phyloP scores from a whole-genome alignment of 768 basidiomycete genomes.

The Pulveroboletus ravenelii region DNA sequence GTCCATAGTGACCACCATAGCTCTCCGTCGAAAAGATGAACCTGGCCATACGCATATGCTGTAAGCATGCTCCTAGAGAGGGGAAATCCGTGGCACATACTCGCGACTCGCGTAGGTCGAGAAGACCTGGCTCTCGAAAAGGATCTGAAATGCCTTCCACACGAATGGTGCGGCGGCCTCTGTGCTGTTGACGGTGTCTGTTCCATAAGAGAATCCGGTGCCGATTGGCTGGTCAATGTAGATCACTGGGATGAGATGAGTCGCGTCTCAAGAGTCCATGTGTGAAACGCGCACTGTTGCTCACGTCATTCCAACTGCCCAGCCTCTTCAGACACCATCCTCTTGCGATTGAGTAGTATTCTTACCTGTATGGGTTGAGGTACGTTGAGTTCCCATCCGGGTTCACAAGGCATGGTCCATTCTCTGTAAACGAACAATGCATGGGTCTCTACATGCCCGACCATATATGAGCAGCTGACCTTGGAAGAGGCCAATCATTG shows the following conservation, averaged over 20 bases:
- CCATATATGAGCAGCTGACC: constrained; percentile 28
- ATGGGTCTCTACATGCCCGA: not conserved
- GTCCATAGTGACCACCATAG: constrained; percentile 66
- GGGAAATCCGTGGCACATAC: constrained; percentile 30
- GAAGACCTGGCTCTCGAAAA: constrained; percentile 55
- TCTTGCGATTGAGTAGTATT: not conserved
- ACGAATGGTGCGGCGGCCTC: constrained; percentile 51
- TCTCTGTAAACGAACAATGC: constrained; percentile 34
- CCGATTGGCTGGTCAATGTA: constrained; percentile 70
- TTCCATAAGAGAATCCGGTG: constrained; percentile 60
- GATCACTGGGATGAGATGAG: constrained; percentile 42
- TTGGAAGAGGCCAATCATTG: constrained; percentile 65
- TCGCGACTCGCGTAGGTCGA: constrained; percentile 48
- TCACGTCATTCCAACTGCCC: constrained; percentile 61
- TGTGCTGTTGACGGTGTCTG: constrained; percentile 47
- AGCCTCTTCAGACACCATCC: not conserved
- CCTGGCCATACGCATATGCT: constrained; percentile 25
- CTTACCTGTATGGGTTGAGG: constrained; percentile 57
- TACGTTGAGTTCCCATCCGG: constrained; percentile 47
- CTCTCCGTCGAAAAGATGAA: constrained; percentile 64
- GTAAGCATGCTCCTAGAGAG: not conserved
- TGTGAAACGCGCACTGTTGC: constrained; percentile 47
- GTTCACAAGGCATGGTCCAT: constrained; percentile 61
- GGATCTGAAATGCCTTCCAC: constrained; percentile 60
- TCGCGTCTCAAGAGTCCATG: not conserved